Evolutionary conservation across 129 eudicot genomes (phyloP), one percentile per base, ranked within the genome.

Genomic region (Kitagawia praeruptora): DNA sequence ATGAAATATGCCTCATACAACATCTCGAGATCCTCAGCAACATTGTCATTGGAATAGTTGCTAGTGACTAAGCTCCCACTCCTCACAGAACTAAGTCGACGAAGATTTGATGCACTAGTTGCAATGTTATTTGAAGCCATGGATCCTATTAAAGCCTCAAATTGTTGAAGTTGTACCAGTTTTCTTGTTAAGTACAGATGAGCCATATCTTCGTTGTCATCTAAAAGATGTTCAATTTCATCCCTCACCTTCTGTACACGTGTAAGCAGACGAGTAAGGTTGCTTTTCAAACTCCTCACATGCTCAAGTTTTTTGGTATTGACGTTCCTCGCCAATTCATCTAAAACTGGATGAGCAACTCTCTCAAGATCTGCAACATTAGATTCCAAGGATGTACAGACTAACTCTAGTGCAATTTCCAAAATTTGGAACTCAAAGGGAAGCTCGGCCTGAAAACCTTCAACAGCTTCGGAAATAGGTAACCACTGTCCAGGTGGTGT

Each of bases 171-270:
- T 51, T 90, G 99, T 56, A 96, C 84, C 98, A 91, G 79, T 78
- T 92, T 96, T 80, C 99, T 87, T 39, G 99, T 90, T 76, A 92
- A 81, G 83, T 96, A 96, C 63, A 96, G 67, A 44, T 96, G 93
- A 23, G 95, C 93, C 99, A 96, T 96, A 74, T 96, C 99, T 77
- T 96, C 99, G 56, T 92, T 89, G 48, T 96, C 99, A 89, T 96
- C 99, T 80, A 96, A 84, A 87, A 96, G 99, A 84, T 96, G 99
- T 83, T 96, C 99, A 79, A 96, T 86, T 88, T 96, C 99, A 87
- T 96, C 99, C 80, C 97, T 86, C 78, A 96, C 98, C 98, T 96
- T 96, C 77, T 96, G 99, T 49, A 96, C 98, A 67, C 97, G 83
- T 81, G 99, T 98, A 84, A 96, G 99, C 90, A 96, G 81, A 80